Percentiles rank a stretch among this genome's conserved stretches.
Conservation (phyloP, 2,329 filamentous ascomycete genomes). For the Neobulgaria alba region DNA sequence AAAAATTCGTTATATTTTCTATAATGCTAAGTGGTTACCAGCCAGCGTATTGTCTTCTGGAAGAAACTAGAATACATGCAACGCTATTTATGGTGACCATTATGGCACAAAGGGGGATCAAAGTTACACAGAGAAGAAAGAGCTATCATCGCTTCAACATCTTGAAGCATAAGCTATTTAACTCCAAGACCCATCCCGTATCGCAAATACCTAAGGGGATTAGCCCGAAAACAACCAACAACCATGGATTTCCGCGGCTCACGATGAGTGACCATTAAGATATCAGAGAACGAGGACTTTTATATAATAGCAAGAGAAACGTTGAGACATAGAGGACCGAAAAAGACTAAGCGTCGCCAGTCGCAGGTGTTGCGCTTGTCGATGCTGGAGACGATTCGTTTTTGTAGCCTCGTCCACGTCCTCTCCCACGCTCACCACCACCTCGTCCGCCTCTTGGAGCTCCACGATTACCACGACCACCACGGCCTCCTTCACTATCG, state of each 20-base stretch:
- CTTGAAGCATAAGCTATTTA: slow-evolving; percentile 28
- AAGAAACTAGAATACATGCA: slow-evolving; percentile 29
- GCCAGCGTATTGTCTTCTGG: slow-evolving; percentile 23
- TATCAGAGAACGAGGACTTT: slow-evolving; percentile 26
- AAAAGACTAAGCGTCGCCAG: slow-evolving; percentile 24
- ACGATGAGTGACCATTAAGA: slow-evolving; percentile 26
- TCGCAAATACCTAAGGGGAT: slow-evolving; percentile 22
- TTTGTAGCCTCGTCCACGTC: slow-evolving; percentile 45
- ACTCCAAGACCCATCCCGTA: slow-evolving; percentile 27
- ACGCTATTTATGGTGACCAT: slow-evolving; percentile 27
- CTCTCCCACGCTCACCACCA: slow-evolving; percentile 42
- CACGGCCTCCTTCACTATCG: slow-evolving; percentile 56
- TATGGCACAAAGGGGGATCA: slow-evolving; percentile 24
- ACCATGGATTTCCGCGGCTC: slow-evolving; percentile 21
- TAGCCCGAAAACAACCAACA: slow-evolving; percentile 21
- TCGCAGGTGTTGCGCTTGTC: slow-evolving; percentile 41
- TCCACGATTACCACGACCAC: slow-evolving; percentile 48
- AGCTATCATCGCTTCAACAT: slow-evolving; percentile 27
- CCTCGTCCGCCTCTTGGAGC: slow-evolving; percentile 45
- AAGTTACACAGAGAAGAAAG: slow-evolving; percentile 29
- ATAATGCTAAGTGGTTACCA: slow-evolving; percentile 21
- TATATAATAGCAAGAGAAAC: slow-evolving; percentile 22
- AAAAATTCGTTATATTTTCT: slow-evolving; percentile 25
- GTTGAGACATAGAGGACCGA: slow-evolving; percentile 11
- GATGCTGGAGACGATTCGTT: slow-evolving; percentile 44